These are phyloP conservation scores for Penicillium sp. DNA, from an alignment of 2,329 filamentous ascomycete genomes.

Conservation along the genomic window DNA sequence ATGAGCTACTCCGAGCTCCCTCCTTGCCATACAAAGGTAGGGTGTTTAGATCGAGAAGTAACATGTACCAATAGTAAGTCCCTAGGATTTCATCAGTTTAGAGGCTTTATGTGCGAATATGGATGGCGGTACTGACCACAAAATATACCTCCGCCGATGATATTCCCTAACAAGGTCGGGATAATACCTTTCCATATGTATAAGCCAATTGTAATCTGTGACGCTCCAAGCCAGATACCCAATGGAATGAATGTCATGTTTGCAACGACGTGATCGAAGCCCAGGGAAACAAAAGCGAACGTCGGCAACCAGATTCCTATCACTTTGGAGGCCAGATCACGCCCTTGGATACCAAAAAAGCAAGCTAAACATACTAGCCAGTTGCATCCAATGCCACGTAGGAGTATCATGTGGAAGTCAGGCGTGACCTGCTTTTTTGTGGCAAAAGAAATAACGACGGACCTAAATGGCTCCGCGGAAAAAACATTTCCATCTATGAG, in stretches of 20 bases:
- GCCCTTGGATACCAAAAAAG: constrained; percentile 46
- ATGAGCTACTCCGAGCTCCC: background rate
- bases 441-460: constrained; percentile 47
- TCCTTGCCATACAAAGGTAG: constrained; percentile 16
- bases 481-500: constrained; percentile 47
- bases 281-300: constrained; percentile 54
- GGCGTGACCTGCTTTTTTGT: constrained; percentile 51
- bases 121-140: constrained; percentile 36
- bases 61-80: constrained; percentile 51
- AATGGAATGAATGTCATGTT: constrained; percentile 57
- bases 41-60: constrained; percentile 31
- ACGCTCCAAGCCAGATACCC: constrained; percentile 50
- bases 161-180: constrained; percentile 54
- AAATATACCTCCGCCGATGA: constrained; percentile 54
- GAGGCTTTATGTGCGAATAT: background rate
- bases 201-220: constrained; percentile 46
- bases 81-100: constrained; percentile 9
- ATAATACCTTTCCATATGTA: constrained; percentile 61
- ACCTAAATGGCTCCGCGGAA: constrained; percentile 45
- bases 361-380: constrained; percentile 58
- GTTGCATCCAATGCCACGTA: constrained; percentile 56
- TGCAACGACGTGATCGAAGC: constrained; percentile 57
- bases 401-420: constrained; percentile 53
- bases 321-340: constrained; percentile 54
- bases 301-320: constrained; percentile 58